Percentiles rank a stretch among this genome's conserved stretches.
Evolutionary conservation across 345 rosid genomes (phyloP).

Genomic region (Eucalyptus viminalis): DNA sequence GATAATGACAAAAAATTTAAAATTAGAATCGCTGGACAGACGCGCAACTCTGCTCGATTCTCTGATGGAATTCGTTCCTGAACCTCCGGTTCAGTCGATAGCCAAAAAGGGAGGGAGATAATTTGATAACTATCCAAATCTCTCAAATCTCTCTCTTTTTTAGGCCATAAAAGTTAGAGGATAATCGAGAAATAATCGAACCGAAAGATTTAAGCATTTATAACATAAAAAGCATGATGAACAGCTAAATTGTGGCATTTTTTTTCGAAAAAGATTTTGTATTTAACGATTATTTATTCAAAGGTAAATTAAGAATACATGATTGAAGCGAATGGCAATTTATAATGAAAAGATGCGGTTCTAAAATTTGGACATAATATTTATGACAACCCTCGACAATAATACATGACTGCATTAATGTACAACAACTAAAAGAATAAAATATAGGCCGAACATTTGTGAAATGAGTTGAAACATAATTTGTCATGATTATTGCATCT

Average conservation of each 20-base stretch:
- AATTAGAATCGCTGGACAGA: not conserved
- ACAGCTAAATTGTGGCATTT: not conserved
- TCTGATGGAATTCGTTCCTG: not conserved
- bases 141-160: not conserved
- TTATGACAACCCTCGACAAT: not conserved
- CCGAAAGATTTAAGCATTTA: not conserved
- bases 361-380: not conserved
- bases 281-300: not conserved
- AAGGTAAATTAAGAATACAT: not conserved
- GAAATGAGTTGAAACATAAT: not conserved
- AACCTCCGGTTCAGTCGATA: not conserved
- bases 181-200: not conserved
- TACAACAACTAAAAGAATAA: not conserved
- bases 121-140: not conserved
- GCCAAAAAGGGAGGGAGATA: not conserved
- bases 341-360: not conserved
- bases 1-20: not conserved
- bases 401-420: not conserved
- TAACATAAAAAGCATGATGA: not conserved
- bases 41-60: not conserved
- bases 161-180: not conserved
- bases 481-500: not conserved
- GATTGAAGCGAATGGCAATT: not conserved
- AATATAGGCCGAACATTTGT: not conserved
- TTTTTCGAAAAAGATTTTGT: not conserved